phyloP scores from a whole-genome alignment of 345 rosid genomes.

The Stellera chamaejasme region DNA sequence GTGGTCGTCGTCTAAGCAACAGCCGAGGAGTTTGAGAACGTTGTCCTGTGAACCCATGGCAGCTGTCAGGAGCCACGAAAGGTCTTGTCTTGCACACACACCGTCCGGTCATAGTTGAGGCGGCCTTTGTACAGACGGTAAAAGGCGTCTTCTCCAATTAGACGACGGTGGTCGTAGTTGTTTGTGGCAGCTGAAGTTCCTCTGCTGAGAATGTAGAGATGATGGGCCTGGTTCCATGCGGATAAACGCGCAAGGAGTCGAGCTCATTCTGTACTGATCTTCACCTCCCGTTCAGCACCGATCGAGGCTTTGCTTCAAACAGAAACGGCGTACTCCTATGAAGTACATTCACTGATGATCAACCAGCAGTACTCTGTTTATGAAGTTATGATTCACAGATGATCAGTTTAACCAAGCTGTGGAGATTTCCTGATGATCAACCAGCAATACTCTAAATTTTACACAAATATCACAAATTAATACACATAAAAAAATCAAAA shows the following conservation, averaged over 20 bases:
- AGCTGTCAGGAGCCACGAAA: too few species aligned
- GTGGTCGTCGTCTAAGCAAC: slow-evolving; percentile 16
- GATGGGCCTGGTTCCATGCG: slow-evolving; percentile 10
- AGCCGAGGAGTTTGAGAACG: slow-evolving; percentile 21
- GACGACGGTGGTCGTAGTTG: neutral
- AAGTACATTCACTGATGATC: too few species aligned
- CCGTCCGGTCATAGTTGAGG: slow-evolving; percentile 4
- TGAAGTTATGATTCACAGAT: too few species aligned
- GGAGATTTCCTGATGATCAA: too few species aligned
- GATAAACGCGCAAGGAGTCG: neutral
- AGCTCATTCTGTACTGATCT: slow-evolving; percentile 8
- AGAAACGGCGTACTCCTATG: too few species aligned
- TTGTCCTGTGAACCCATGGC: slow-evolving; percentile 13
- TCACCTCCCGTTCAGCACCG: too few species aligned
- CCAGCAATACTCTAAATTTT: too few species aligned
- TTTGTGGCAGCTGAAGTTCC: slow-evolving; percentile 15
- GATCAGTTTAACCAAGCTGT: too few species aligned
- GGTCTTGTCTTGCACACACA: neutral
- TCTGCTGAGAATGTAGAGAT: slow-evolving; percentile 6
- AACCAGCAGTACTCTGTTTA: too few species aligned
- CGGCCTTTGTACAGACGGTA: slow-evolving; percentile 6
- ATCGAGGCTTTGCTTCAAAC: too few species aligned
- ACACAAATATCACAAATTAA: too few species aligned
- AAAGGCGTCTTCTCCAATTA: neutral
- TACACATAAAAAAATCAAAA: too few species aligned